phyloP scores from a whole-genome alignment of 192 early-diverging fungal species.

The Backusella tuberculispora region DNA sequence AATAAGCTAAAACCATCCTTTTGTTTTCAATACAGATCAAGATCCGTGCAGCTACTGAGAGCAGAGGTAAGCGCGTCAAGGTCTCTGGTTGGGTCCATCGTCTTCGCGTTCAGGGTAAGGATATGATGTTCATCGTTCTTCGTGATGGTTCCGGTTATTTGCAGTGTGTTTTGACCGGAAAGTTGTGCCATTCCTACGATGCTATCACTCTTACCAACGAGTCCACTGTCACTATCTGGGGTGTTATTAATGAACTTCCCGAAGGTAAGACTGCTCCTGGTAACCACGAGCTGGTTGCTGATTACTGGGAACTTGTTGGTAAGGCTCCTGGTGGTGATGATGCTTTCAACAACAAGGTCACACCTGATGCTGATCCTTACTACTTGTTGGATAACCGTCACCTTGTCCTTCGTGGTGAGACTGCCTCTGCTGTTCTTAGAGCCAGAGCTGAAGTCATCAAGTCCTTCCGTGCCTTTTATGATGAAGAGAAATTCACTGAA shows the following conservation, averaged over 20 bases:
- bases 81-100: constrained; percentile 97
- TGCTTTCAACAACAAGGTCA: constrained; percentile 90
- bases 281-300: constrained; percentile 92
- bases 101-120: constrained; percentile 93
- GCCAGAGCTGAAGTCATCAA: constrained; percentile 85
- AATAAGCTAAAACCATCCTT: neutral
- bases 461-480: constrained; percentile 97
- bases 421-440: constrained; percentile 82
- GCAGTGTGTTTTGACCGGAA: constrained; percentile 90
- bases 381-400: constrained; percentile 93
- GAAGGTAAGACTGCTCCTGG: constrained; percentile 96
- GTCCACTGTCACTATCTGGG: constrained; percentile 90
- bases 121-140: constrained; percentile 94
- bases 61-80: constrained; percentile 79
- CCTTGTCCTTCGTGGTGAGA: constrained; percentile 94
- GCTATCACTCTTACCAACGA: constrained; percentile 91
- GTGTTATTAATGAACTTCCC: constrained; percentile 85
- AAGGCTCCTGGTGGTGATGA: constrained; percentile 95
- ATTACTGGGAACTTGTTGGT: constrained; percentile 95
- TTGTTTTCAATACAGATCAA: constrained; percentile 62
- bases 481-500: constrained; percentile 75
- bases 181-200: constrained; percentile 93
- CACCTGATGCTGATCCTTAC: constrained; percentile 85
- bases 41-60: constrained; percentile 63
- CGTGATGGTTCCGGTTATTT: constrained; percentile 95